Conservation (phyloP, 352 stramenopile genomes). For the Phytophthora parvispora region DNA sequence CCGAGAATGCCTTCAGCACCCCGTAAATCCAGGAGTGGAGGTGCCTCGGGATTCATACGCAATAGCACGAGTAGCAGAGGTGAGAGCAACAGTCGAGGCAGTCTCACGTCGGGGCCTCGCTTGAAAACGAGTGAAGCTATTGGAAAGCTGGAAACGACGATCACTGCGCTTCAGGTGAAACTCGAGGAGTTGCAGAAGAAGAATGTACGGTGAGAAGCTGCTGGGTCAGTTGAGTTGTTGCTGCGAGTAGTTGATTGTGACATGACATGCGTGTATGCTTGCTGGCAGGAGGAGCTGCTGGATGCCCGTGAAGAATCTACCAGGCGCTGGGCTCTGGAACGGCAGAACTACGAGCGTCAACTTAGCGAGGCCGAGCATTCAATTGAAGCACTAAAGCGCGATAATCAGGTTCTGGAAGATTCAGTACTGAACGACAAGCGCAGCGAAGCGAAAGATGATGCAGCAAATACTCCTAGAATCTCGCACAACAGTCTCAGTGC, state of each 20-base stretch:
- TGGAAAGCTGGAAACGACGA: conserved; percentile 68
- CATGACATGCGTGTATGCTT: not conserved
- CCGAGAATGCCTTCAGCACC: conserved; percentile 17
- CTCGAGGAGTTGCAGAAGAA: conserved; percentile 79
- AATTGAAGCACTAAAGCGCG: conserved; percentile 64
- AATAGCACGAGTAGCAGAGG: conserved; percentile 15
- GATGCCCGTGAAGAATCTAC: conserved; percentile 71
- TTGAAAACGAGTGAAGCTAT: conserved; percentile 41
- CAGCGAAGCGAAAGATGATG: conserved; percentile 19
- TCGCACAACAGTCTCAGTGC: not conserved
- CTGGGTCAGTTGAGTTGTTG: not conserved
- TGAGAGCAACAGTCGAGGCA: conserved; percentile 4
- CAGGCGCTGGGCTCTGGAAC: conserved; percentile 74
- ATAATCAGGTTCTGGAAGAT: conserved; percentile 71
- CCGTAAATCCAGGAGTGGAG: conserved; percentile 27
- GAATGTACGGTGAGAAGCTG: conserved; percentile 67
- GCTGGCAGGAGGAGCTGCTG: conserved; percentile 59
- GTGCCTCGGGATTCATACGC: conserved; percentile 8
- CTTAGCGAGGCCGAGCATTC: conserved; percentile 70
- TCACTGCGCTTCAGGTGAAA: conserved; percentile 61
- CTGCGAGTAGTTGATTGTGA: too few relatives aligned
- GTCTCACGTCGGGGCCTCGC: conserved; percentile 19
- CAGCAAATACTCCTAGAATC: not conserved
- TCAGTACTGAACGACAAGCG: conserved; percentile 54
- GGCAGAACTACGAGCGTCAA: conserved; percentile 74